Conservation (phyloP, 2,329 filamentous ascomycete species). For the Colletotrichum liaoningense region DNA sequence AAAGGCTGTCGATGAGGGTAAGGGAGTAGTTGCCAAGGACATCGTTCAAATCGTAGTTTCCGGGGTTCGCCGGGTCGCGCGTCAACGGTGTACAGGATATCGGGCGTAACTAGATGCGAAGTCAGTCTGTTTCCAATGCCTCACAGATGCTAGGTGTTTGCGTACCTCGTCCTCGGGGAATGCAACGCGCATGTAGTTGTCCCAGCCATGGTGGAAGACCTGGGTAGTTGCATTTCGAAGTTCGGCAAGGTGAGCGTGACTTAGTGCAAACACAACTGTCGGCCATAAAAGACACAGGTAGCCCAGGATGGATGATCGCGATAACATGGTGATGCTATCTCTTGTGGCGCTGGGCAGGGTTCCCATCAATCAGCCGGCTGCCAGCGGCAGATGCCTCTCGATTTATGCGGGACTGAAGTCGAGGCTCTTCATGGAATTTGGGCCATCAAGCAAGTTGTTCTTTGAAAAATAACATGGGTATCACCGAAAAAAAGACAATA, state of each 20-base stretch:
- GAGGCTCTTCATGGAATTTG: slow-evolving; percentile 23
- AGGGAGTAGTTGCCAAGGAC: slow-evolving; percentile 97
- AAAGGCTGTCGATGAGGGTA: slow-evolving; percentile 94
- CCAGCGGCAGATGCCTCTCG: slow-evolving; percentile 34
- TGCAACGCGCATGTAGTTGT: slow-evolving; percentile 93
- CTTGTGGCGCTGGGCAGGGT: slow-evolving; percentile 8
- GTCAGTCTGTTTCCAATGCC: slow-evolving; percentile 17
- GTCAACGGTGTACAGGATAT: slow-evolving; percentile 86
- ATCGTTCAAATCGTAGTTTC: slow-evolving; percentile 90
- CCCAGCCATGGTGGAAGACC: slow-evolving; percentile 97
- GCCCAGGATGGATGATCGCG: slow-evolving; percentile 37
- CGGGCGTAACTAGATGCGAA: slow-evolving; percentile 74
- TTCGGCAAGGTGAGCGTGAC: slow-evolving; percentile 63
- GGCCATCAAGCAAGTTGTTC: background rate
- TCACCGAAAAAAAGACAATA: background rate
- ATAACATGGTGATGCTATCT: slow-evolving; percentile 39
- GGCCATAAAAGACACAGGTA: slow-evolving; percentile 52
- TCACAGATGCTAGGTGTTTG: slow-evolving; percentile 32
- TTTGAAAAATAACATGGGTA: slow-evolving; percentile 10
- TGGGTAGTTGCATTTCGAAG: slow-evolving; percentile 72
- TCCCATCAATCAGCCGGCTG: slow-evolving; percentile 38
- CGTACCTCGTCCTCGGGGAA: slow-evolving; percentile 92
- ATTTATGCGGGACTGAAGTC: slow-evolving; percentile 28
- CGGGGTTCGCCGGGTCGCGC: slow-evolving; percentile 82
- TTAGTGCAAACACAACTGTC: slow-evolving; percentile 59